Evolutionary conservation across 83 land plant species (phyloP).

Genomic region (Larix sibirica): DNA sequence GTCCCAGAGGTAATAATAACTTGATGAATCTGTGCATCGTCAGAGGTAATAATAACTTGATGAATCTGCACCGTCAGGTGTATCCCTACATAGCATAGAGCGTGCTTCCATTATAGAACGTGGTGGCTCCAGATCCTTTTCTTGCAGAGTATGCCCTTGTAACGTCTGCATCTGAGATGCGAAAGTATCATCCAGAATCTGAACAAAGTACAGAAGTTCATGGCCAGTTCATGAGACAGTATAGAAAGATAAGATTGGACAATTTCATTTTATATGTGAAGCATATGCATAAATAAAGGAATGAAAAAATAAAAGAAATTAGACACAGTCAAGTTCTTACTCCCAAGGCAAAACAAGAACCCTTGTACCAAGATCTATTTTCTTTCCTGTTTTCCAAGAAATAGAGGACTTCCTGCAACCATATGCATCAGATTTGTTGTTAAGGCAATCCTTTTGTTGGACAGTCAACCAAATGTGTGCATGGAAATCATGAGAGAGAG

Average conservation of each 20-base stretch:
- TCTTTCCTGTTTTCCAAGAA: slow-evolving; percentile 94
- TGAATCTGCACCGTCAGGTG: slow-evolving; percentile 42
- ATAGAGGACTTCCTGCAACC: slow-evolving; percentile 52
- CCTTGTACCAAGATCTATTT: slow-evolving; percentile 89
- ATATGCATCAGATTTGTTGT: not conserved
- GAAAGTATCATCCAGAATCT: slow-evolving; percentile 93
- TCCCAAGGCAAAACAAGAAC: slow-evolving; percentile 83
- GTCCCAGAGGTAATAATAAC: slow-evolving; percentile 30
- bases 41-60: slow-evolving; percentile 39
- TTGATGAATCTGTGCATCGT: slow-evolving; percentile 46
- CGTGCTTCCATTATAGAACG: slow-evolving; percentile 79
- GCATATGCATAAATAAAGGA: too few species aligned
- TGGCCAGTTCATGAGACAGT: too few species aligned
- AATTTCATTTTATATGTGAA: too few species aligned
- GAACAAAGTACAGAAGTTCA: slow-evolving; percentile 7
- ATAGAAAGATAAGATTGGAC: too few species aligned
- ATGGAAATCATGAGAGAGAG: not conserved
- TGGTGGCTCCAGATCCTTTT: slow-evolving; percentile 91
- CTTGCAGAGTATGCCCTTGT: slow-evolving; percentile 79
- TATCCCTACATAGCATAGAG: slow-evolving; percentile 85
- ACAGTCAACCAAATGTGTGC: not conserved
- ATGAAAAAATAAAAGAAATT: too few species aligned
- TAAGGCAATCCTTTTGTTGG: not conserved
- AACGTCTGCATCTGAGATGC: slow-evolving; percentile 92
- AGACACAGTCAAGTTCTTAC: slow-evolving; percentile 36